Evolutionary conservation across 441 rosid species (phyloP), one percentile per base, ranked within the genome.

Genomic region (Pelargonium australe): DNA sequence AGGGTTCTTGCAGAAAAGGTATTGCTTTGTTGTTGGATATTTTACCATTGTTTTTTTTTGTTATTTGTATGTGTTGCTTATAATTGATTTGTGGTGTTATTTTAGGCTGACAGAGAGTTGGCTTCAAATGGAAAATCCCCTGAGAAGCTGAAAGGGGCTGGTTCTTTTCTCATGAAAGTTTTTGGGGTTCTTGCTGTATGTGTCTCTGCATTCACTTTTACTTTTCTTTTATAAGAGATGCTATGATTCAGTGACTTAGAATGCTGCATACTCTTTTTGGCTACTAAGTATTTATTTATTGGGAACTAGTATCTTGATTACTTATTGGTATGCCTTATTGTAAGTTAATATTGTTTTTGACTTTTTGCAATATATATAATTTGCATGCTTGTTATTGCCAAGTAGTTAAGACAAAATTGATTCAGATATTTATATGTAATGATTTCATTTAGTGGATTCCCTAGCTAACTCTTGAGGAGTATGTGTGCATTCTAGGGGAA

Each of bases 161-260:
- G 98, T 41, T 94, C 98, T 23, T 89, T 87, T 79, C 93, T 91
- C 45, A 94, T 89, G 97, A 94, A 91, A 81, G 89, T 88, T 49
- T 94, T 94, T 67, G 97, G 96, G 67, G 89, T 89, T 79, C 97
- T 94, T 71, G 97, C 96, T 68, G 99, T 94, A 88, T 34, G 96
- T 82, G 80, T 37, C 53, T 70, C 45, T 19, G 19, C 69, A 17
- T 2, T 44, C 12, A 8, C 44, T 19, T 70, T 53, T 5, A 8
- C 51, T 51, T 58, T 45, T 23, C 6, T 62, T 53, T 7, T 1
- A 49, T 61, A 7, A 7, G 16, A 40, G 19, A 53, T 20, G 10
- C 55, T 47, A 4, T 47, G 2, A 7, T 5, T 70, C 53, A 9
- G 0, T 53, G 8, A 0, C 51, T 17, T 5, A 8, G 25, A 23